Conservation (phyloP, 306 rosid genomes). For the Styphnolobium japonicum region DNA sequence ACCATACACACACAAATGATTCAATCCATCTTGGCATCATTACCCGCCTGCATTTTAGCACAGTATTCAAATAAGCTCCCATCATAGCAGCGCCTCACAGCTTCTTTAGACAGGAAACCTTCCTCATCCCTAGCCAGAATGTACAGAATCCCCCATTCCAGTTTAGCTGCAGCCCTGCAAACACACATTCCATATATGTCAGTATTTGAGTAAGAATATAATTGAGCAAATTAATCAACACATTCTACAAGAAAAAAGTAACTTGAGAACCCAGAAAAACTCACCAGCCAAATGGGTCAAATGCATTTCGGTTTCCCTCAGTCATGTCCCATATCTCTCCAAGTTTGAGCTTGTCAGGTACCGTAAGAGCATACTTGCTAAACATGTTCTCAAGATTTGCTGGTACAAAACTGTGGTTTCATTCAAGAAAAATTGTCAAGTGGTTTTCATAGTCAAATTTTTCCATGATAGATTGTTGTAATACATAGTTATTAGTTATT, state of each 20-base stretch:
- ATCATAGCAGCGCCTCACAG: slow-evolving; percentile 67
- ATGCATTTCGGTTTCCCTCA: slow-evolving; percentile 62
- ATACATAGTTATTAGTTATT: neutral
- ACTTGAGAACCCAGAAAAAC: neutral
- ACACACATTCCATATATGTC: neutral
- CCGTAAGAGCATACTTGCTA: slow-evolving; percentile 64
- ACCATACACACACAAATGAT: neutral
- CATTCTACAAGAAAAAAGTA: neutral
- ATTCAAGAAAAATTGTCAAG: neutral
- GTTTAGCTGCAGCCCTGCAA: slow-evolving; percentile 58
- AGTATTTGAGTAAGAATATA: neutral
- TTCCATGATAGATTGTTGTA: neutral
- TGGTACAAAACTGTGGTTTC: slow-evolving; percentile 53
- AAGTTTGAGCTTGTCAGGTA: slow-evolving; percentile 62
- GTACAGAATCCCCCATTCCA: slow-evolving; percentile 69
- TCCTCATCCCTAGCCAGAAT: slow-evolving; percentile 74
- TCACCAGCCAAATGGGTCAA: slow-evolving; percentile 76
- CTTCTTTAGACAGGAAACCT: slow-evolving; percentile 75
- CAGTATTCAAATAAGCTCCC: slow-evolving; percentile 87
- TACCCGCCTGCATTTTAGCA: slow-evolving; percentile 48
- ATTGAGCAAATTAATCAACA: neutral
- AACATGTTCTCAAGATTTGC: slow-evolving; percentile 69
- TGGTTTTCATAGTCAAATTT: neutral
- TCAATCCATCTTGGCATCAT: slow-evolving; percentile 46
- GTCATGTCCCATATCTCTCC: slow-evolving; percentile 82